Evolutionary conservation across 768 basidiomycete species (phyloP).

Genomic region (Lactarius pseudohatsudake): DNA sequence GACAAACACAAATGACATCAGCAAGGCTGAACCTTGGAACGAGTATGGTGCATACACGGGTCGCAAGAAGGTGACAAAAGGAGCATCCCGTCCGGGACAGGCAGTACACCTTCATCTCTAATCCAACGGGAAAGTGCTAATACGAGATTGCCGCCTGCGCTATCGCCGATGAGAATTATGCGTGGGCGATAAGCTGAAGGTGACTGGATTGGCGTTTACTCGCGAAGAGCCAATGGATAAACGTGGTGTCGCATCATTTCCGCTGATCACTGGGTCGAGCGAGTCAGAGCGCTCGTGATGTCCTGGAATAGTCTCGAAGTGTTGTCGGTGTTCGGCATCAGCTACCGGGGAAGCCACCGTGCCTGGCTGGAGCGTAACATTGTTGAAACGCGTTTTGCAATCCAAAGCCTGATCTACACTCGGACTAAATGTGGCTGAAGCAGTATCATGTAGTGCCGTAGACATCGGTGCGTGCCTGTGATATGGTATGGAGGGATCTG

Average conservation of each 20-base stretch:
- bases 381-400: not conserved
- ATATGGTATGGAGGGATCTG: constrained; percentile 28
- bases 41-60: constrained; percentile 32
- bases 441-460: not conserved
- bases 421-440: not conserved
- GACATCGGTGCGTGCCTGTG: constrained; percentile 8
- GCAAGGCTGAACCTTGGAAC: constrained; percentile 26
- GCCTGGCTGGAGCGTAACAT: not conserved
- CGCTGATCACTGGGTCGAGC: constrained; percentile 18
- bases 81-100: constrained; percentile 46
- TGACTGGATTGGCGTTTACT: constrained; percentile 17
- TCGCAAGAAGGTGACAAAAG: constrained; percentile 46
- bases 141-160: constrained; percentile 54
- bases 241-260: constrained; percentile 24
- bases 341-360: not conserved
- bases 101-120: constrained; percentile 49
- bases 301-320: not conserved
- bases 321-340: not conserved
- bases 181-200: constrained; percentile 31
- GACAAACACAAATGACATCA: constrained; percentile 9
- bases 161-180: constrained; percentile 53
- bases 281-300: constrained; percentile 1
- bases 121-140: constrained; percentile 53
- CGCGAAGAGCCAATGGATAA: not conserved
- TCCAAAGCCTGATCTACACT: constrained; percentile 1